A percentile compares a stretch with the other conserved stretches of the same genome.
Conservation (phyloP, 2,329 filamentous ascomycete genomes). For the Chaetomium sp. region DNA sequence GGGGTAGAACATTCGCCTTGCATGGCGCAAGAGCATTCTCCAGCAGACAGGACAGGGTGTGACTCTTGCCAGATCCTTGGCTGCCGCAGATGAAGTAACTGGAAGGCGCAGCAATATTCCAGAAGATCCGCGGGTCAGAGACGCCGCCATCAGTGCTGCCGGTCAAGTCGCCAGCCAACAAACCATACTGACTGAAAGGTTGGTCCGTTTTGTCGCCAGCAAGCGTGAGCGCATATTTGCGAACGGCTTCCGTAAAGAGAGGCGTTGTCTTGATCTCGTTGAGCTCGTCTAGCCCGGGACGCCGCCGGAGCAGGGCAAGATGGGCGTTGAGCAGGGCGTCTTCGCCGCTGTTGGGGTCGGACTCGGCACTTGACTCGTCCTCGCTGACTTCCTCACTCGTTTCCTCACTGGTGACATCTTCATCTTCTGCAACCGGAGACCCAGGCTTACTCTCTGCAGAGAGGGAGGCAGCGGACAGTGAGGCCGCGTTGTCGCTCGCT, state of each 20-base stretch:
- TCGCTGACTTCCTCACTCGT: slow-evolving; percentile 1
- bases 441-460: background rate
- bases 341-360: slow-evolving; percentile 17
- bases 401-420: background rate
- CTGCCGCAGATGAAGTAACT: slow-evolving; percentile 66
- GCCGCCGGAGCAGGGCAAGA: slow-evolving; percentile 30
- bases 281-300: slow-evolving; percentile 33
- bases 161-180: slow-evolving; percentile 36
- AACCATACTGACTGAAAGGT: slow-evolving; percentile 39
- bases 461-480: background rate
- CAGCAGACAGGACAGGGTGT: slow-evolving; percentile 57
- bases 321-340: slow-evolving; percentile 16
- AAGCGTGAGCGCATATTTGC: slow-evolving; percentile 25
- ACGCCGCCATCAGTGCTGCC: slow-evolving; percentile 5
- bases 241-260: slow-evolving; percentile 39
- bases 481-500: background rate
- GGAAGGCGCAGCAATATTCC: slow-evolving; percentile 54
- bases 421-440: background rate
- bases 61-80: slow-evolving; percentile 66
- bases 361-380: slow-evolving; percentile 8
- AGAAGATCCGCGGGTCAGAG: slow-evolving; percentile 44
- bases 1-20: slow-evolving; percentile 48
- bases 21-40: slow-evolving; percentile 59
- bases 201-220: slow-evolving; percentile 10
- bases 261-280: slow-evolving; percentile 39